Evolutionary conservation across 2,329 filamentous ascomycete species (phyloP).

Genomic region (Calonectria naviculata): DNA sequence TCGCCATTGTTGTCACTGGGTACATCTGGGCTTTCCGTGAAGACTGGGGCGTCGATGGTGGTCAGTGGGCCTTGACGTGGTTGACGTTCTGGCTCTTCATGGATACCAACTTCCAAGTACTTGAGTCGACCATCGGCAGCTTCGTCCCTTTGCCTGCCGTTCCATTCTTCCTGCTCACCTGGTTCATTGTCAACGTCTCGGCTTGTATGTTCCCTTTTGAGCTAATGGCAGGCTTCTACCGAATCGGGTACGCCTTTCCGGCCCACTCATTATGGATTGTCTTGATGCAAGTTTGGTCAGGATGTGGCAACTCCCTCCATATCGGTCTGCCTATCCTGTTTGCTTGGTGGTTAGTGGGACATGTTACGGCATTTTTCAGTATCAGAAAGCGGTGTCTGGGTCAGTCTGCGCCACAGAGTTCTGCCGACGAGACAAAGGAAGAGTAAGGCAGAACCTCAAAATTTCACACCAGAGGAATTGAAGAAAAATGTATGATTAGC

Average conservation of each 20-base stretch:
- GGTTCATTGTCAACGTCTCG: constrained; percentile 53
- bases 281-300: constrained; percentile 54
- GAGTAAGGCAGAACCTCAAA: too few relatives aligned
- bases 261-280: constrained; percentile 47
- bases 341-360: constrained; percentile 47
- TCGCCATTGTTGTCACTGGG: constrained; percentile 50
- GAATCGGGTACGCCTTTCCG: constrained; percentile 50
- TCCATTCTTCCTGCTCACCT: constrained; percentile 55
- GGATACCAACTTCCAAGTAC: constrained; percentile 54
- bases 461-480: too few relatives aligned
- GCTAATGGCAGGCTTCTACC: constrained; percentile 51
- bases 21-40: constrained; percentile 57
- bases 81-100: constrained; percentile 51
- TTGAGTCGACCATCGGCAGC: constrained; percentile 46
- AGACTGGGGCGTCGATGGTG: constrained; percentile 50
- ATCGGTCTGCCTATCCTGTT: constrained; percentile 55
- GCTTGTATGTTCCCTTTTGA: constrained; percentile 51
- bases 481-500: too few relatives aligned
- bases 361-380: constrained; percentile 35
- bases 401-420: background rate
- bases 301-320: constrained; percentile 51
- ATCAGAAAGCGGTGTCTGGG: constrained; percentile 37
- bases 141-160: constrained; percentile 47
- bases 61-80: constrained; percentile 39
- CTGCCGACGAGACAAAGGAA: background rate